Evolutionary conservation across 768 basidiomycete species (phyloP), one percentile per base, ranked within the genome.

Genomic region (Mycena epipterygia): DNA sequence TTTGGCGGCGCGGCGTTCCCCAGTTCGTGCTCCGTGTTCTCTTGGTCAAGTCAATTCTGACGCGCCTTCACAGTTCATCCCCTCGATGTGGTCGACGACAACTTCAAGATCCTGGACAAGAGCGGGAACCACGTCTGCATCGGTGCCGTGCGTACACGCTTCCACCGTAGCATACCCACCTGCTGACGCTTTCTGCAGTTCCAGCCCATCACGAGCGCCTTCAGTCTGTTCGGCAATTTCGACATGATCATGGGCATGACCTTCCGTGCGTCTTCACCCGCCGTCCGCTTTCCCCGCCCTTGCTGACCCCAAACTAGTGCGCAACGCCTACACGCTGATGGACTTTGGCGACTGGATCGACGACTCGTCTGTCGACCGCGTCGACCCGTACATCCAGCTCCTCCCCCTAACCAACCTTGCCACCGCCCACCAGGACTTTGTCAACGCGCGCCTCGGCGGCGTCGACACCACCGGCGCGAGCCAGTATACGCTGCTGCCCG

Each of bases 231-330:
- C 60, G 82, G 86, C 32, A 83, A 78, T 32, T 93, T 85, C 70
- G 92, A 93, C 75, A 86, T 91, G 77, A 86, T 93, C 51, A 82
- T 93, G 51, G 93, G 93, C 64, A 93, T 93, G 90, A 85, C 88
- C 12, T 93, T 93, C 81, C 79, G 91, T 91, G 73, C 75, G 89
- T 84, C 9, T 29, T 60, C 73, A 19, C 63, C 29, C 42, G 13
- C 39, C 33, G 12, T 41, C 48, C 30, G 41, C 57, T 42, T 37
- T 27, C 42, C 4, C n/a, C n/a, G n/a, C n/a, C 27, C 49, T 44
- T 5, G 30, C 23, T 61, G 56, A 62, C 56, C 14, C 30, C 27
- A 3, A 27, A 14, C 5, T 74, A 92, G 91, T 93, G 63, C 88
- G 90, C 57, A 93, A 92, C 73, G 85, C 85, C 13, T 93, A 93